These are phyloP conservation scores for Phoenix dactylifera DNA, from an alignment of 176 grass and related monocot genomes.

Conservation along the genomic window DNA sequence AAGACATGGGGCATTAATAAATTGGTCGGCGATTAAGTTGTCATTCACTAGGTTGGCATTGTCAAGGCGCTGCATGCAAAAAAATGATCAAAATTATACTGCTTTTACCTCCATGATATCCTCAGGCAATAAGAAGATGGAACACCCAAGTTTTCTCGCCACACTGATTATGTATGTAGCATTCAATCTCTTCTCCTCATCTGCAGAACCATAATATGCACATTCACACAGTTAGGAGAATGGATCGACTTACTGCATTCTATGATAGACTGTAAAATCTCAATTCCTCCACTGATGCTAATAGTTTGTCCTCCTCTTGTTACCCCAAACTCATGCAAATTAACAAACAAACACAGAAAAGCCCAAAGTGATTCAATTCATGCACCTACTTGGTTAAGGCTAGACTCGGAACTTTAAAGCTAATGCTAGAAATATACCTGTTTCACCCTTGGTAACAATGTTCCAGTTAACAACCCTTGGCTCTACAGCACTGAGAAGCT, in stretches of 20 bases:
- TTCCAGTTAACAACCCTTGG: slow-evolving; percentile 88
- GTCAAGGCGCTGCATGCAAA: not conserved
- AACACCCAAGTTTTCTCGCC: slow-evolving; percentile 89
- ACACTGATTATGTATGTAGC: slow-evolving; percentile 96
- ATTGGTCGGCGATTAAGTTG: no score
- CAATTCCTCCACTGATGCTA: no score
- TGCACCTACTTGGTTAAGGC: not conserved
- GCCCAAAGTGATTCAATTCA: no score
- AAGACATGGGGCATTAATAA: no score
- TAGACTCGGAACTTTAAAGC: no score
- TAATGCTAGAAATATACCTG: slow-evolving; percentile 29
- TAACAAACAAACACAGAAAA: no score
- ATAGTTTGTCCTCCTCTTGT: no score
- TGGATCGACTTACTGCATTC: no score
- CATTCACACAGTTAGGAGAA: no score
- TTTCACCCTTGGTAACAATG: slow-evolving; percentile 79
- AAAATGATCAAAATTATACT: slow-evolving; percentile 4
- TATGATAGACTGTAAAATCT: no score
- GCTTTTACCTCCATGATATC: slow-evolving; percentile 94
- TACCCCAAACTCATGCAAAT: no score
- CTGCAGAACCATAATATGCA: slow-evolving; percentile 22
- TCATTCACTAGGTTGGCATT: no score
- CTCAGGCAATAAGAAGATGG: slow-evolving; percentile 90
- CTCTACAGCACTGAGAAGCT: slow-evolving; percentile 91
- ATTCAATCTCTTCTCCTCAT: slow-evolving; percentile 91